Percentiles rank a stretch among this genome's conserved stretches.
phyloP scores from a whole-genome alignment of 2,329 filamentous ascomycete species.

The Pseudogymnoascus sp. region DNA sequence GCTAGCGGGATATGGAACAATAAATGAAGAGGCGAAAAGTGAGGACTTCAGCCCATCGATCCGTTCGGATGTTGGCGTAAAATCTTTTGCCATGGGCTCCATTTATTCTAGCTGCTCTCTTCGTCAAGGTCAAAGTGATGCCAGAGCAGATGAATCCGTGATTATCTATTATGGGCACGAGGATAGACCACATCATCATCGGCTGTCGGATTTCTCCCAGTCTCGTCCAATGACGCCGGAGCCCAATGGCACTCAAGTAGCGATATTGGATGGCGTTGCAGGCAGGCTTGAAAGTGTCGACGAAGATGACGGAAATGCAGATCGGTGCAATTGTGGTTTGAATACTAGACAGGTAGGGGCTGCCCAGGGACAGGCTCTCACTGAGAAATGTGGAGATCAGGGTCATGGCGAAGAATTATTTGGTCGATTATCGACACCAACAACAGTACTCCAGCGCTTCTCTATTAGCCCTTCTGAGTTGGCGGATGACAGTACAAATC shows the following conservation, averaged over 20 bases:
- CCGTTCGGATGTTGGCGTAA: not conserved
- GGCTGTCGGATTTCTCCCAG: not conserved
- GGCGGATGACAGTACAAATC: not conserved
- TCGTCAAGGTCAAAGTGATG: conserved; percentile 7
- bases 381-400: not conserved
- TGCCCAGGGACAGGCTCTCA: not conserved
- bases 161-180: conserved; percentile 22
- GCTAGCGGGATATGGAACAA: not conserved
- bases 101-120: not conserved
- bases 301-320: not conserved
- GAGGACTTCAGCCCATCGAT: not conserved
- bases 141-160: conserved; percentile 18
- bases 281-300: not conserved
- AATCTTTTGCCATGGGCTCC: not conserved
- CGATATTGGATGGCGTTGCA: not conserved
- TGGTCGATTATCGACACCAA: not conserved
- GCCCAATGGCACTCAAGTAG: not conserved
- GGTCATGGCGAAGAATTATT: not conserved
- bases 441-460: not conserved
- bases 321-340: not conserved
- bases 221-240: conserved; percentile 2
- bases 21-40: not conserved
- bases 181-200: conserved; percentile 13
- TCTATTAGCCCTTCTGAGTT: not conserved
- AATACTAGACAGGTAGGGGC: not conserved